Evolutionary conservation across 2,329 filamentous ascomycete species (phyloP).

Genomic region (Penicillium sp.): DNA sequence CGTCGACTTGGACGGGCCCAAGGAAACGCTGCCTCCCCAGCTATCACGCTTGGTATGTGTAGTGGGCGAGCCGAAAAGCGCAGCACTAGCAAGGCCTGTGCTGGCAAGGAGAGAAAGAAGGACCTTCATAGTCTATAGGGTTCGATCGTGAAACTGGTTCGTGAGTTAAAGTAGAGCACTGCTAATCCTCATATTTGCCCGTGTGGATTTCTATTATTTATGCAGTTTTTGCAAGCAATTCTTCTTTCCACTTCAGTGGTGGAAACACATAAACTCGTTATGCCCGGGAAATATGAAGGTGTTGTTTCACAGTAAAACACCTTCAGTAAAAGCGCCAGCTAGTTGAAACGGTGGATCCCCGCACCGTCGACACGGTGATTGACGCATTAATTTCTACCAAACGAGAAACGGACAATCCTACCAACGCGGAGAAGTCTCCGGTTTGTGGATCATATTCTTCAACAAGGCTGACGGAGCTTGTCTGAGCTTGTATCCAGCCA

Average conservation of each 20-base stretch:
- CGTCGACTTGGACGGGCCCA: conserved; percentile 46
- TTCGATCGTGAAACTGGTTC: background rate
- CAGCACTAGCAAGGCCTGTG: background rate
- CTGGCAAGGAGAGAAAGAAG: background rate
- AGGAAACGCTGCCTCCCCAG: conserved; percentile 49
- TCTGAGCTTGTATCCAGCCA: background rate
- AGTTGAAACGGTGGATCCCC: background rate
- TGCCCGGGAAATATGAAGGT: background rate
- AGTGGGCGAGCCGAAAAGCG: conserved; percentile 3
- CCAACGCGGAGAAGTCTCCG: background rate
- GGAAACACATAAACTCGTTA: background rate
- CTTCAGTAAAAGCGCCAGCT: background rate
- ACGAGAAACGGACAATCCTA: background rate
- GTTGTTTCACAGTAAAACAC: background rate
- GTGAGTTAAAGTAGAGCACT: background rate
- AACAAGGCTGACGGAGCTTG: background rate
- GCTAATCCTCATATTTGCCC: background rate
- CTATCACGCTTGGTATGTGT: conserved; percentile 37
- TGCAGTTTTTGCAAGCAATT: background rate
- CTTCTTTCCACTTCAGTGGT: background rate
- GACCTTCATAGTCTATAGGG: background rate
- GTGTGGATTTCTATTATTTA: background rate
- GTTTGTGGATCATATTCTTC: background rate
- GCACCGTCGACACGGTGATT: background rate
- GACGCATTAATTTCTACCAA: conserved; percentile 5